Evolutionary conservation across 2,329 filamentous ascomycete species (phyloP).

Genomic region (Diaporthe citriasiana): DNA sequence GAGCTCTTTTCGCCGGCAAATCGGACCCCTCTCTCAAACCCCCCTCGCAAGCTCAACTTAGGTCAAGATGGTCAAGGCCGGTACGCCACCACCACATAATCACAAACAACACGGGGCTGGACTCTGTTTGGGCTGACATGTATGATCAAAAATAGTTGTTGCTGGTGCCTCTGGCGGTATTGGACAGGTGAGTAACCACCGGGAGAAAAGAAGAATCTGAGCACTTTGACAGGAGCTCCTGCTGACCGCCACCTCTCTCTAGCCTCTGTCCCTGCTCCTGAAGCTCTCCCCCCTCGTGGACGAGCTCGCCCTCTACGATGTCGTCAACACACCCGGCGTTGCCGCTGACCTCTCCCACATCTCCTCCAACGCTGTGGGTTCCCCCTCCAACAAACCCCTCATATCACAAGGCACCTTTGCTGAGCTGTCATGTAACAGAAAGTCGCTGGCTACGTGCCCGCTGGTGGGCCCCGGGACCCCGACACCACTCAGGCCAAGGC

Average conservation of each 20-base stretch:
- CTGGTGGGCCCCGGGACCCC: slow-evolving; percentile 74
- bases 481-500: slow-evolving; percentile 70
- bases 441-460: slow-evolving; percentile 89
- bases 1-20: slow-evolving; percentile 25
- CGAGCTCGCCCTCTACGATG: slow-evolving; percentile 98
- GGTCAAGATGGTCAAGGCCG: slow-evolving; percentile 57
- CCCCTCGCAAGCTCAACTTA: slow-evolving; percentile 38
- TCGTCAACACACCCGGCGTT: slow-evolving; percentile 98
- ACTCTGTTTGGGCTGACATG: slow-evolving; percentile 41
- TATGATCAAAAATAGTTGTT: slow-evolving; percentile 69
- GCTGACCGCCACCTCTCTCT: slow-evolving; percentile 41
- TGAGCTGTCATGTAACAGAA: slow-evolving; percentile 66
- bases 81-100: slow-evolving; percentile 45
- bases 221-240: slow-evolving; percentile 44
- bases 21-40: slow-evolving; percentile 47
- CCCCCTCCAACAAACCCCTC: slow-evolving; percentile 22
- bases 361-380: slow-evolving; percentile 82
- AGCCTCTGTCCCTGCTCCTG: slow-evolving; percentile 97
- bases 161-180: slow-evolving; percentile 98
- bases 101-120: slow-evolving; percentile 37
- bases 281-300: slow-evolving; percentile 91
- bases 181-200: slow-evolving; percentile 80
- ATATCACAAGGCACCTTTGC: slow-evolving; percentile 9
- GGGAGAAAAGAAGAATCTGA: slow-evolving; percentile 3
- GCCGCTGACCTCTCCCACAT: slow-evolving; percentile 98